Percentiles rank a stretch among this genome's conserved stretches.
Conservation (phyloP, 208 protist species). For the Kentomonas sorsogonicus region DNA sequence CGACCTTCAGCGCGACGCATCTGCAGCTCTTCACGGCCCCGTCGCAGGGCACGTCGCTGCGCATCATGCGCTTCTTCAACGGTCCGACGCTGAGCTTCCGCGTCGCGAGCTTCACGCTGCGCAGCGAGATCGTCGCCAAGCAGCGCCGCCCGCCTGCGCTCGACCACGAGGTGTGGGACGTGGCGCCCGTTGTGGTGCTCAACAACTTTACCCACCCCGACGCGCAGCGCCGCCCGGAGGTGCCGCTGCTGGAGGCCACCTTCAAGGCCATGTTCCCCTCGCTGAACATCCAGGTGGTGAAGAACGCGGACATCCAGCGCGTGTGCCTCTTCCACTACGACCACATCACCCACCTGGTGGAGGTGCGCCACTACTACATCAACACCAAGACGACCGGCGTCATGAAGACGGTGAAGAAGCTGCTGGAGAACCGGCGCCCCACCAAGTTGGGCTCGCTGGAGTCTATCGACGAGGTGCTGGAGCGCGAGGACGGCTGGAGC, state of each 20-base stretch:
- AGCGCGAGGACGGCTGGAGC: slow-evolving; percentile 79
- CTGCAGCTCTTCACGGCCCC: slow-evolving; percentile 85
- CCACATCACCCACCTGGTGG: slow-evolving; percentile 74
- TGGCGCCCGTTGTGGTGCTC: slow-evolving; percentile 87
- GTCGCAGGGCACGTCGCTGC: slow-evolving; percentile 76
- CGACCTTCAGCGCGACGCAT: slow-evolving; percentile 77
- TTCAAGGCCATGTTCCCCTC: slow-evolving; percentile 82
- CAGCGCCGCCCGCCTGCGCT: slow-evolving; percentile 66
- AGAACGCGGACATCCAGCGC: slow-evolving; percentile 79
- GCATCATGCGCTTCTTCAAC: slow-evolving; percentile 89
- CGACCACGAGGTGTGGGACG: slow-evolving; percentile 60
- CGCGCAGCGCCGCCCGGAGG: slow-evolving; percentile 47
- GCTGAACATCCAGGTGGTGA: slow-evolving; percentile 74
- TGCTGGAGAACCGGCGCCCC: slow-evolving; percentile 74
- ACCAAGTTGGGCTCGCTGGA: slow-evolving; percentile 77
- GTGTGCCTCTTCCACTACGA: slow-evolving; percentile 88
- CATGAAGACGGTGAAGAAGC: slow-evolving; percentile 82
- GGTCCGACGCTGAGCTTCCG: slow-evolving; percentile 87
- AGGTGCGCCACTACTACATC: slow-evolving; percentile 89
- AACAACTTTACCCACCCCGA: slow-evolving; percentile 89
- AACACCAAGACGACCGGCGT: slow-evolving; percentile 73
- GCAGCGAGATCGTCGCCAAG: slow-evolving; percentile 69
- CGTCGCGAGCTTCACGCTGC: slow-evolving; percentile 82
- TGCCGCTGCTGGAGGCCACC: slow-evolving; percentile 76
- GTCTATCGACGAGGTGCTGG: slow-evolving; percentile 73